Evolutionary conservation across 2,329 filamentous ascomycete species (phyloP), one percentile per base, ranked within the genome.

Genomic region (Neonectria punicea): DNA sequence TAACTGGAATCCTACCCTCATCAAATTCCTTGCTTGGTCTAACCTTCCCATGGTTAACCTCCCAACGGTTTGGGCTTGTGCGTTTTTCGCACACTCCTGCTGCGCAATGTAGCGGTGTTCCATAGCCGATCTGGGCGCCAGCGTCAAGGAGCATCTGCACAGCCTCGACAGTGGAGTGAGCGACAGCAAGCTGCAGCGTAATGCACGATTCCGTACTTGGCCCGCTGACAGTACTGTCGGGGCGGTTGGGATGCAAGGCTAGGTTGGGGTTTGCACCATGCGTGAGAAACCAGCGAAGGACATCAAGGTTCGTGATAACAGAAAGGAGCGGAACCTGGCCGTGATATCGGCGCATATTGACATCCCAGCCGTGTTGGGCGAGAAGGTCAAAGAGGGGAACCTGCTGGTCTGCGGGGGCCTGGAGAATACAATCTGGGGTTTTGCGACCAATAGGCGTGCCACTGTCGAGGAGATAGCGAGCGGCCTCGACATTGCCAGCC

Each of bases 211-310:
- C 16, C 4, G 25, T 36, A 2, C 69, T 66, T 1, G 69, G 50
- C 8, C 3, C 57, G n/a, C 69, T 67, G 11, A 54, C 36, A 7
- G 61, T 58, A 36, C 34, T 36, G 28, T 72, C 61, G 3, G 44
- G 51, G 9, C 59, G 53, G 1, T 70, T 58, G 8, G 54, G 49
- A 10, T 71, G 68, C 1, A 6, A 8, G 4, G 65, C 70, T 1
- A 73, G 36, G 28, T 73, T 71, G 2, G 70, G 65, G 43, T 73
- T 53, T 28, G 70, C 70, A 2, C 65, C 65, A 3, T 69, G 58
- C 7, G 50, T 34, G 0, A 73, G 65, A 13, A 73, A 73, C 70
- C 70, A 73, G 7, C 61, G 28, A 7, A 73, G 46, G 2, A 73
- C 58, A 4, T 4, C 3, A 18, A 20, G 41, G 1, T 71, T 54